Base-by-base conservation (phyloP, 805 yeast species). In the Ogataea nitratoaversa region DNA sequence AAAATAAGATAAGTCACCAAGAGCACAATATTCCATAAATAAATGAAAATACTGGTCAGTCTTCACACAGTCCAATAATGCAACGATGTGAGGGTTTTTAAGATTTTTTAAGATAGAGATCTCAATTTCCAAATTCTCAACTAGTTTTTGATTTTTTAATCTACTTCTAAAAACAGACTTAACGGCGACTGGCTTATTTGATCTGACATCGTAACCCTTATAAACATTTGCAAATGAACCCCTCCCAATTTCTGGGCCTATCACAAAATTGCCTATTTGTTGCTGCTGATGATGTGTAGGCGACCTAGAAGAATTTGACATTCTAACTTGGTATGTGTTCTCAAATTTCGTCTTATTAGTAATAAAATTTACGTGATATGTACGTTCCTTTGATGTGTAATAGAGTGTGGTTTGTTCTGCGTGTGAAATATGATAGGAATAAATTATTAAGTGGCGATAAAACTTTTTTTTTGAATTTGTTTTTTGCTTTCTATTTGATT, bases 151-250 rank as follows among this genome's bases (percentile, higher is more conserved):
- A 56, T 86, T 87, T 61, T 82, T 82, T 49, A 91, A 73, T 54
- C 87, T 82, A 19, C 88, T 78, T 41, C 95, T 74, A 30, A 84
- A 78, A 13, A 95, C 96, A 2, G 91, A 79, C 63, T 91, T 91
- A 57, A 91, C 77, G 8, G 98, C 98, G 31, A 91, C 93, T 1
- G 89, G 74, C 24, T 69, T 66, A 48, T 70, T 70, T 3, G 76
- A 70, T 32, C 66, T 61, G 33, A 67, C 61, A 53, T 82, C 71
- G 42, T 74, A 70, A 38, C 96, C 96, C 63, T 87, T 89, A 68
- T 85, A 91, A 19, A 93, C 99, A 46, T 82, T 84, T 53, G 99
- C 99, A 68, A 93, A 93, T 8, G 95, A 85, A 25, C 99, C 99
- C 53, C 85, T 80, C 19, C 99, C 99, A 39, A 93, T 91, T 60